Percentiles rank a stretch among this genome's conserved stretches.
Conservation (phyloP, 176 grass and related monocot species). For the Cocos nucifera region DNA sequence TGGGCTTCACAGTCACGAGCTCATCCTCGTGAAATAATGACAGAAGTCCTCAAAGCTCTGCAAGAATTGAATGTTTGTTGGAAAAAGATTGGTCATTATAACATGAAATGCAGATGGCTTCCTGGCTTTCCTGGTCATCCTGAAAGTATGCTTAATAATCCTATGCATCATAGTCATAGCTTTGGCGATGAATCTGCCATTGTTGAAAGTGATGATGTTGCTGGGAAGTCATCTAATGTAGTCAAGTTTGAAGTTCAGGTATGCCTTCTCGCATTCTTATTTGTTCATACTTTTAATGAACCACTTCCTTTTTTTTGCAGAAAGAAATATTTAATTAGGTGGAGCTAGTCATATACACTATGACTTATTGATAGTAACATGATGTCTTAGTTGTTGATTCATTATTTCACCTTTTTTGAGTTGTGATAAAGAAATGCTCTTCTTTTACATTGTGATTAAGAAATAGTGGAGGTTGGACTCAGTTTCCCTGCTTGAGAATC, state of each 20-base stretch:
- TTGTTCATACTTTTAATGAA: too few relatives aligned
- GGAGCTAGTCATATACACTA: too few relatives aligned
- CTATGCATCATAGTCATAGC: constrained; percentile 35
- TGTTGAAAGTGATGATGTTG: constrained; percentile 44
- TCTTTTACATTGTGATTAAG: too few relatives aligned
- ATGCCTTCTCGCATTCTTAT: neutral
- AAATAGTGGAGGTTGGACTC: too few relatives aligned
- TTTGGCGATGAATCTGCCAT: constrained; percentile 50
- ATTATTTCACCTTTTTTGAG: too few relatives aligned
- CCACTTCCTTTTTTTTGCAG: too few relatives aligned
- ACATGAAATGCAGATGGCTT: constrained; percentile 86
- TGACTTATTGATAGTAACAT: too few relatives aligned
- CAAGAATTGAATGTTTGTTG: constrained; percentile 84
- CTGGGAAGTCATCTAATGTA: constrained; percentile 36
- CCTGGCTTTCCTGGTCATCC: constrained; percentile 33
- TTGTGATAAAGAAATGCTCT: too few relatives aligned
- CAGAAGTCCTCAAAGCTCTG: constrained; percentile 80
- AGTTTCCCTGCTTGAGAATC: too few relatives aligned
- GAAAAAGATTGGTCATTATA: constrained; percentile 97
- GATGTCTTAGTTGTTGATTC: too few relatives aligned
- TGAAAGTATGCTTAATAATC: constrained; percentile 22
- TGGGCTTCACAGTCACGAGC: constrained; percentile 57
- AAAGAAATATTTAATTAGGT: too few relatives aligned
- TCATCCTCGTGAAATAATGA: constrained; percentile 91
- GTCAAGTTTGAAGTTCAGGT: constrained; percentile 99